Evolutionary conservation across 345 rosid species (phyloP).

Genomic region (Microthlaspi erraticum): DNA sequence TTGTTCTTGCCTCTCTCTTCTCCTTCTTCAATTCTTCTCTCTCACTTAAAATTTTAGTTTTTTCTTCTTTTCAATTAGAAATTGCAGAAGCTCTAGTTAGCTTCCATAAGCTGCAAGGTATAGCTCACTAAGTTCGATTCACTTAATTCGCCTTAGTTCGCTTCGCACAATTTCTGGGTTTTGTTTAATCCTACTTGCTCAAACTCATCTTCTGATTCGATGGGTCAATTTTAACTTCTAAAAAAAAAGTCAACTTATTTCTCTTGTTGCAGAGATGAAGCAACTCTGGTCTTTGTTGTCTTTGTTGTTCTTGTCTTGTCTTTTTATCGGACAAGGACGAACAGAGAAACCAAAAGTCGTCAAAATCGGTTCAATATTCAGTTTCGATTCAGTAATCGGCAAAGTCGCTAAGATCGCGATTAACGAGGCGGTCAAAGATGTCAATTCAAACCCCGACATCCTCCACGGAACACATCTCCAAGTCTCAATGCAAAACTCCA

Average conservation of each 20-base stretch:
- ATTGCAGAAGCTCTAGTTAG: conserved; percentile 12
- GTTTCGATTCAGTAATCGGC: conserved; percentile 70
- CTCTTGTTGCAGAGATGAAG: conserved; percentile 36
- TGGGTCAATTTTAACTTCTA: neutral
- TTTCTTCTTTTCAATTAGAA: neutral
- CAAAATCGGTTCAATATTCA: conserved; percentile 74
- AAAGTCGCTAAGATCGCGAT: conserved; percentile 88
- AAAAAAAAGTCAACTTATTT: conserved; percentile 21
- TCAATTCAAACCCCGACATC: conserved; percentile 68
- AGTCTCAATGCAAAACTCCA: conserved; percentile 57
- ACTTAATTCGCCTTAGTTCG: neutral
- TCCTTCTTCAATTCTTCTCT: conserved; percentile 30
- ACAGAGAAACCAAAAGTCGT: conserved; percentile 66
- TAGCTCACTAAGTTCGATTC: conserved; percentile 11
- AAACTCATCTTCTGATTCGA: conserved; percentile 3
- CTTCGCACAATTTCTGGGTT: neutral
- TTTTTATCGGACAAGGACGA: conserved; percentile 43
- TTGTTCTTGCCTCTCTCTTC: conserved; percentile 33
- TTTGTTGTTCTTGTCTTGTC: conserved; percentile 44
- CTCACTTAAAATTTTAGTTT: conserved; percentile 8
- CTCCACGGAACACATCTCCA: conserved; percentile 62
- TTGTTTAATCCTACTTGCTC: conserved; percentile 3
- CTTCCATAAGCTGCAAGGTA: conserved; percentile 22
- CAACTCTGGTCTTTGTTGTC: conserved; percentile 47
- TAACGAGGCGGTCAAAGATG: conserved; percentile 86